These are phyloP conservation scores for Friedmanniomyces endolithicus DNA, from an alignment of 495 filamentous ascomycete genomes.

Conservation along the genomic window DNA sequence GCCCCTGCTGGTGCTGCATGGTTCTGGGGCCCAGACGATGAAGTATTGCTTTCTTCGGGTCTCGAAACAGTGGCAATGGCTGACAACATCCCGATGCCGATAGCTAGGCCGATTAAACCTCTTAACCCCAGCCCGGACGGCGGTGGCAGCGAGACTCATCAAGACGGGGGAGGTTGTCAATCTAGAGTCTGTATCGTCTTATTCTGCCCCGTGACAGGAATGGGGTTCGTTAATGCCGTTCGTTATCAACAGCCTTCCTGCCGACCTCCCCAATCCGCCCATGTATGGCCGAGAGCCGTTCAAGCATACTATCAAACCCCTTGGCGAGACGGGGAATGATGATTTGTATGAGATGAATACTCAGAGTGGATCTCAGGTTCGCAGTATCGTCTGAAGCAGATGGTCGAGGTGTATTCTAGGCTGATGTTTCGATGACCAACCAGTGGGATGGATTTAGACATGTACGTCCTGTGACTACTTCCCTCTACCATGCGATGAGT, in stretches of 20 bases:
- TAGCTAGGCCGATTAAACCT: constrained; percentile 46
- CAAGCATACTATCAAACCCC: constrained; percentile 43
- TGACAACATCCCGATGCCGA: neutral
- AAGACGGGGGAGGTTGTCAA: constrained; percentile 39
- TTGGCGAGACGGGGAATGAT: constrained; percentile 43
- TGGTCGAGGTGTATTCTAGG: neutral
- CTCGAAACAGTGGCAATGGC: neutral
- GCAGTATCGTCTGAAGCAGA: neutral
- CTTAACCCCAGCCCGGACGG: constrained; percentile 43
- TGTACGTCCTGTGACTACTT: constrained; percentile 23
- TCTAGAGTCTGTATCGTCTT: constrained; percentile 21
- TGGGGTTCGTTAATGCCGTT: neutral
- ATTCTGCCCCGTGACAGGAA: neutral
- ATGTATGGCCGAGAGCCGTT: constrained; percentile 44
- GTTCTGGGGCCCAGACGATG: constrained; percentile 52
- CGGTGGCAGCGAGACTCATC: constrained; percentile 40
- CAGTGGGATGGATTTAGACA: constrained; percentile 62
- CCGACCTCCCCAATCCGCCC: constrained; percentile 39
- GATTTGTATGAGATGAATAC: constrained; percentile 66
- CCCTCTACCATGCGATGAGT: neutral
- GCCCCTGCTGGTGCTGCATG: constrained; percentile 40
- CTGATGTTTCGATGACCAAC: constrained; percentile 24
- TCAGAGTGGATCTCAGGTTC: constrained; percentile 39
- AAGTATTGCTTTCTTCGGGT: neutral
- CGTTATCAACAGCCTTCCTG: constrained; percentile 30